Base-by-base conservation (phyloP, 2,329 filamentous ascomycete species). In the Aureobasidium lini region DNA sequence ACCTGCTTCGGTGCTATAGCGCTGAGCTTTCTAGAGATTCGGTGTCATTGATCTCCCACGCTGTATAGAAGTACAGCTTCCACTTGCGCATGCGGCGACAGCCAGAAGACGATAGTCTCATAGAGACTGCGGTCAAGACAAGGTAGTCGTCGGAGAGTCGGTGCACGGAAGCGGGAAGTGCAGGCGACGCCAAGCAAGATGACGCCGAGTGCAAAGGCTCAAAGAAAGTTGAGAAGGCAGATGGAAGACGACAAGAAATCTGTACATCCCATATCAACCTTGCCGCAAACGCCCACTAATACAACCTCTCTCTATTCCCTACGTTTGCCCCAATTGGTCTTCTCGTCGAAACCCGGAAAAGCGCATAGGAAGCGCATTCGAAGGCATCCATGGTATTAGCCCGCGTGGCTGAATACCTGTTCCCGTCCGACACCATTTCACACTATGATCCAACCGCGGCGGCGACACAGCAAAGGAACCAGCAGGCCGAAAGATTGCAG, bases 391-490 rank as follows among this genome's bases (percentile, higher is more conserved):
- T 79, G 77, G 76, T 78, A 69, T 70, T 79, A 72, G 76, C 72
- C 75, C 74, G 73, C 61, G 71, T 76, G 73, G 76, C 75, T 70
- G 73, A 76, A 68, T 74, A 76, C 70, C 70, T 78, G 65, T 73
- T 71, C 65, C 64, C 68, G 44, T 70, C 70, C 63, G 65, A 63
- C 63, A 64, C 63, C 62, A 64, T 44, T 32, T 13, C 40, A 40
- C 54, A 61, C 28, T 32, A 59, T 62, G 56, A 44, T 59, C 37
- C 60, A 50, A 62, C 62, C 46, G 61, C 57, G 57, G 10, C 60
- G 49, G 16, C 43, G 47, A 15, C 34, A 32, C 61, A 60, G n/a
- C 32, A 48, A 49, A 39, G 32, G 42, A 15, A 32, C 10, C 56
- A 58, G 13, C 36, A 52, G 16, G 15, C 31, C 46, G 28, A 48